Evolutionary conservation across 2,329 filamentous ascomycete genomes (phyloP).

Genomic region (Colletotrichum trifolii): DNA sequence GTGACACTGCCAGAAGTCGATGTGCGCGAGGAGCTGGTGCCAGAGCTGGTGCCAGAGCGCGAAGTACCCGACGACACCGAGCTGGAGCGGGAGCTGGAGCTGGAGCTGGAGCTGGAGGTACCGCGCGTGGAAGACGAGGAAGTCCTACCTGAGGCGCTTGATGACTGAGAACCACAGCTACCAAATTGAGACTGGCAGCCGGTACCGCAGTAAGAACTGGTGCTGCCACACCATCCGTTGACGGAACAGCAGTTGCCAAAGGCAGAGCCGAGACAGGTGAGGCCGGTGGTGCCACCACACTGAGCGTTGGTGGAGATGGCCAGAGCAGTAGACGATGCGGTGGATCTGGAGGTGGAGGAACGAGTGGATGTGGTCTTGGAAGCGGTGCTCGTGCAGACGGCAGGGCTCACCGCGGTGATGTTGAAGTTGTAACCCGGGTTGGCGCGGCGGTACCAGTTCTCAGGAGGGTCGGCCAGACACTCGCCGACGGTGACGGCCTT

Average conservation of each 20-base stretch:
- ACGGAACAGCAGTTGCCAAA: slow-evolving; percentile 54
- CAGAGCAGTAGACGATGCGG: slow-evolving; percentile 38
- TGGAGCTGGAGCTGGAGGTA: slow-evolving; percentile 1
- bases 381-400: slow-evolving; percentile 21
- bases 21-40: background rate
- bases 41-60: background rate
- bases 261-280: slow-evolving; percentile 47
- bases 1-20: slow-evolving; percentile 4
- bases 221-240: slow-evolving; percentile 51
- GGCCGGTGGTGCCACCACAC: slow-evolving; percentile 46
- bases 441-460: slow-evolving; percentile 57
- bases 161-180: slow-evolving; percentile 23
- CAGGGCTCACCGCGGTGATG: slow-evolving; percentile 16
- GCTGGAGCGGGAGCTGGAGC: background rate
- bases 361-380: slow-evolving; percentile 30
- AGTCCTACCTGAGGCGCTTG: slow-evolving; percentile 7
- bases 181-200: slow-evolving; percentile 38
- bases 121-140: slow-evolving; percentile 2
- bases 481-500: slow-evolving; percentile 56
- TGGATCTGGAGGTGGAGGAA: slow-evolving; percentile 30
- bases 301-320: slow-evolving; percentile 45
- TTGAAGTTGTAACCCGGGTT: slow-evolving; percentile 41
- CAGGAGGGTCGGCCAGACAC: slow-evolving; percentile 55
- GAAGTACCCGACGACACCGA: background rate
- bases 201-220: slow-evolving; percentile 35